Evolutionary conservation across 169 alveolate genomes (phyloP).

Genomic region (Eimeria tenella): DNA sequence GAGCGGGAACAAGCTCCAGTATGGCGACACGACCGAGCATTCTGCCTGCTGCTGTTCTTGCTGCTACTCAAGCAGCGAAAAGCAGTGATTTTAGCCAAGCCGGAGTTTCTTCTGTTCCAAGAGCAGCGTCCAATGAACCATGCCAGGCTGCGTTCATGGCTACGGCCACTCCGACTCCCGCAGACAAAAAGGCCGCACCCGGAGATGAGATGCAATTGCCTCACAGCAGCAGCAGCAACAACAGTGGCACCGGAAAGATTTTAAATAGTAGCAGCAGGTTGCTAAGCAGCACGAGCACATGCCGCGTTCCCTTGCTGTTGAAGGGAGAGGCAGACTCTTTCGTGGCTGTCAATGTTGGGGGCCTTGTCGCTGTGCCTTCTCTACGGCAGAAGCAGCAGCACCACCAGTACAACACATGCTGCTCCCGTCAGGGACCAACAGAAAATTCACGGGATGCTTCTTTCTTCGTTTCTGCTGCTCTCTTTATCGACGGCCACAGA

Average conservation of each 20-base stretch:
- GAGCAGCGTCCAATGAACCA: slow-evolving; percentile 8
- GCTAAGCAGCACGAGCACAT: slow-evolving; percentile 37
- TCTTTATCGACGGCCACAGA: slow-evolving; percentile 20
- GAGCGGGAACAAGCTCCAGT: no score
- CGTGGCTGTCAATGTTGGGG: slow-evolving; percentile 40
- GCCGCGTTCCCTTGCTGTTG: slow-evolving; percentile 28
- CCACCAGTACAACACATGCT: not conserved
- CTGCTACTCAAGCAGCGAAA: not conserved
- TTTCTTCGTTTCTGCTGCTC: slow-evolving; percentile 22
- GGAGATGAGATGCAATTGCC: not conserved
- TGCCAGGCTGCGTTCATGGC: not conserved
- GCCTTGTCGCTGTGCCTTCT: slow-evolving; percentile 7
- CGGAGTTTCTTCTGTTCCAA: not conserved
- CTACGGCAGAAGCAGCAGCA: not conserved
- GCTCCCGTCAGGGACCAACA: not conserved
- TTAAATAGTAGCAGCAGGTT: slow-evolving; percentile 11
- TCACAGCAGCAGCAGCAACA: slow-evolving; percentile 40
- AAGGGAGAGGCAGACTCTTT: slow-evolving; percentile 38
- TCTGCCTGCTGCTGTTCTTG: not conserved
- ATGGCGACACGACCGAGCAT: not conserved
- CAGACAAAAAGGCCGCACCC: not conserved
- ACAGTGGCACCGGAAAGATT: not conserved
- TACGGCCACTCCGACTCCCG: not conserved
- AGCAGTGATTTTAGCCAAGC: no score
- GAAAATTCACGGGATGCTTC: not conserved